Evolutionary conservation across 2,329 filamentous ascomycete species (phyloP).

Genomic region (Leptographium radiaticola): DNA sequence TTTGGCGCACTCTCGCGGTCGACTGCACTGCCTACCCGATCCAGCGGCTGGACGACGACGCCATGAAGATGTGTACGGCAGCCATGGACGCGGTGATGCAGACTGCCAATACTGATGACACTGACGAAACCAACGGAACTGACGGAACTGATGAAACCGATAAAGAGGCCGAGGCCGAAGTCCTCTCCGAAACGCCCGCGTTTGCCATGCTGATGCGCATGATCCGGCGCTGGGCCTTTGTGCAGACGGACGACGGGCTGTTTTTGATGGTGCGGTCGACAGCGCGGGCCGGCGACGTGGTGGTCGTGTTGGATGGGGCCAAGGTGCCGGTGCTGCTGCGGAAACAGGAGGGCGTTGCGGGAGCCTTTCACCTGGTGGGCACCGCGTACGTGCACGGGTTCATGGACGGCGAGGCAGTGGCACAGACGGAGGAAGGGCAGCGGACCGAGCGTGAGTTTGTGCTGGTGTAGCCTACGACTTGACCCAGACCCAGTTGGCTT

Average conservation of each 20-base stretch:
- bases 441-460: neutral
- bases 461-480: neutral
- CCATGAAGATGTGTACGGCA: neutral
- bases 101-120: neutral
- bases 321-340: conserved; percentile 6
- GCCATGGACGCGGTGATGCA: neutral
- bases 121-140: neutral
- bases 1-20: conserved; percentile 5
- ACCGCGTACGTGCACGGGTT: conserved; percentile 14
- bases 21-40: conserved; percentile 7
- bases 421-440: neutral
- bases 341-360: neutral
- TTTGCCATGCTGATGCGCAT: neutral
- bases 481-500: too few relatives aligned
- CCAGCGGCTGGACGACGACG: neutral
- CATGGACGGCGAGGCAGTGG: conserved; percentile 13
- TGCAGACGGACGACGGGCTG: neutral
- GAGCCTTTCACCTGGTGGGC: conserved; percentile 2
- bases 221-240: conserved; percentile 2
- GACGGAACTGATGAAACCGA: neutral
- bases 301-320: conserved; percentile 5
- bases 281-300: conserved; percentile 2
- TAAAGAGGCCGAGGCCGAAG: neutral
- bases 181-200: neutral
- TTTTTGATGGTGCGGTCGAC: conserved; percentile 3